Percentiles rank a stretch among this genome's conserved stretches.
phyloP scores from a whole-genome alignment of 163 green algal genomes.

The Coccomyxa subellipsoidea region DNA sequence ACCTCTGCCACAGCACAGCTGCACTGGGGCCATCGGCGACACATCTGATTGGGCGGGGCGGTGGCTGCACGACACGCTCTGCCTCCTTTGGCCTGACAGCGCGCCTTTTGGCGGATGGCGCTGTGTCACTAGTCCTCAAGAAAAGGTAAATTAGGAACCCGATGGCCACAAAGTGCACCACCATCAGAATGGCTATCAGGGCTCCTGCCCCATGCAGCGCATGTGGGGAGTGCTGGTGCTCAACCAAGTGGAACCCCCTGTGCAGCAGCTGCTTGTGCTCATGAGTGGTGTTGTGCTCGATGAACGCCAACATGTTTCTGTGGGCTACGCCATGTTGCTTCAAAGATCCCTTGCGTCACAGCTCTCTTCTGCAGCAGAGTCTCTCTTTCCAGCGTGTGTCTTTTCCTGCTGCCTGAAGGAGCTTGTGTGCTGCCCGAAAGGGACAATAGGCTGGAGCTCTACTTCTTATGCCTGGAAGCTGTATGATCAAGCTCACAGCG shows the following conservation, averaged over 20 bases:
- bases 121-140: background rate
- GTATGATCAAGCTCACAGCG: no score
- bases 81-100: background rate
- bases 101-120: background rate
- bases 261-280: constrained; percentile 3
- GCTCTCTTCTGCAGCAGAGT: background rate
- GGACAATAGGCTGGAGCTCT: background rate
- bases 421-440: background rate
- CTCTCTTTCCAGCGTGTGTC: background rate
- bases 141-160: background rate
- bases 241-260: background rate
- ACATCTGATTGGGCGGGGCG: background rate
- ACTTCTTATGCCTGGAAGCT: background rate
- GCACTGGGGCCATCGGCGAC: background rate
- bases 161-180: background rate
- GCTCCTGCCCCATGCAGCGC: background rate
- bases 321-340: background rate
- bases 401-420: background rate
- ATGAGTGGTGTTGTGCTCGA: constrained; percentile 3
- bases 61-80: background rate
- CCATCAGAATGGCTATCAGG: background rate
- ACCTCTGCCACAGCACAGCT: background rate
- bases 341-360: background rate
- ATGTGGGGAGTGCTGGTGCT: constrained; percentile 2
- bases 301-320: background rate